phyloP scores from a whole-genome alignment of 129 eudicot genomes.

The Centella asiatica region DNA sequence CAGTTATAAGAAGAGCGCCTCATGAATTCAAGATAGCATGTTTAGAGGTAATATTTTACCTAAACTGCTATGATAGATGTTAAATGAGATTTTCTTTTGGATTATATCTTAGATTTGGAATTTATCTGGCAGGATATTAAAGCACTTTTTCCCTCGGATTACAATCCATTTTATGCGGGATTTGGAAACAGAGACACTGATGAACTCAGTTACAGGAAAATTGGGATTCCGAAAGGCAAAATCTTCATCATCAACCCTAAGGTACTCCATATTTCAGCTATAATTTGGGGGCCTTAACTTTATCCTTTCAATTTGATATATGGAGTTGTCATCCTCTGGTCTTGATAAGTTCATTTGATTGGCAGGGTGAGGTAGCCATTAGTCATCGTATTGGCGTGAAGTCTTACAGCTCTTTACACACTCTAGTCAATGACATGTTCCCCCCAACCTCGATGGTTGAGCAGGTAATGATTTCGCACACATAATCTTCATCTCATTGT shows the following conservation, averaged over 20 bases:
- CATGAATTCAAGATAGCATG: slow-evolving; percentile 94
- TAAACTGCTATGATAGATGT: no score
- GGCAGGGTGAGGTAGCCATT: slow-evolving; percentile 82
- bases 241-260: slow-evolving; percentile 94
- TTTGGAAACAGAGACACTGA: slow-evolving; percentile 98
- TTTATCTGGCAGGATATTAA: slow-evolving; percentile 89
- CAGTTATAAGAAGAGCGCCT: slow-evolving; percentile 99
- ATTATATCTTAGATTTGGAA: no score
- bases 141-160: slow-evolving; percentile 73
- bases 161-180: slow-evolving; percentile 94
- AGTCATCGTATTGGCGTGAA: slow-evolving; percentile 68
- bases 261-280: slow-evolving; percentile 27
- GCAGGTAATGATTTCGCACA: slow-evolving; percentile 28
- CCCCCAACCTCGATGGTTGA: slow-evolving; percentile 55
- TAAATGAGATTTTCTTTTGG: no score
- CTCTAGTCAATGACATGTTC: slow-evolving; percentile 82
- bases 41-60: slow-evolving; percentile 90
- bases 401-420: slow-evolving; percentile 71
- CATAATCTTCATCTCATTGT: neutral
- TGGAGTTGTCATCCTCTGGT: neutral
- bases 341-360: no score
- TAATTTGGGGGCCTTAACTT: neutral
- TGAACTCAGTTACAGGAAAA: slow-evolving; percentile 84
- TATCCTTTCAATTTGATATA: neutral
- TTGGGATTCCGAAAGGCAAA: slow-evolving; percentile 84